These are phyloP conservation scores for Oidiodendron maius DNA, from an alignment of 495 filamentous ascomycete genomes.

Conservation along the genomic window DNA sequence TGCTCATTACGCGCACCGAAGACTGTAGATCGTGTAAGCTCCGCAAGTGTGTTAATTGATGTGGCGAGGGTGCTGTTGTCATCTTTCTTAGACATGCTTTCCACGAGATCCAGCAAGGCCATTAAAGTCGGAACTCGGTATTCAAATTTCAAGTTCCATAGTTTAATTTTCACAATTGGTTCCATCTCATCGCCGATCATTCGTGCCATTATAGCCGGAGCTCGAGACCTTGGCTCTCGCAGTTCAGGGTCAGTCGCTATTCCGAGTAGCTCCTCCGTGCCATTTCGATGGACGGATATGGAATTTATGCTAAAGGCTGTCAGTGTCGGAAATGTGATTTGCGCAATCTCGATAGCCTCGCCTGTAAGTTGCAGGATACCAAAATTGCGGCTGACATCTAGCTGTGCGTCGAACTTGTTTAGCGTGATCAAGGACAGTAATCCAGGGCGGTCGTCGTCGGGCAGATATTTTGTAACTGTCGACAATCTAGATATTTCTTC, in stretches of 20 bases:
- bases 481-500: slow-evolving; percentile 76
- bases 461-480: slow-evolving; percentile 88
- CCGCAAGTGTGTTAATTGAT: slow-evolving; percentile 73
- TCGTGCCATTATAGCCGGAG: slow-evolving; percentile 68
- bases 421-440: slow-evolving; percentile 70
- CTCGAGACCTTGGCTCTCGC: slow-evolving; percentile 26
- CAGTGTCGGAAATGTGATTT: slow-evolving; percentile 79
- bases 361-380: slow-evolving; percentile 54
- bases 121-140: slow-evolving; percentile 80
- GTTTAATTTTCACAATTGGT: slow-evolving; percentile 78
- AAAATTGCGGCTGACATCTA: slow-evolving; percentile 57
- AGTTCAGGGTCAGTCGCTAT: slow-evolving; percentile 32
- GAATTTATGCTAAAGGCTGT: slow-evolving; percentile 65
- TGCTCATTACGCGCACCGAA: background rate
- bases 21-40: slow-evolving; percentile 29
- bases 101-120: slow-evolving; percentile 63
- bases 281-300: slow-evolving; percentile 55
- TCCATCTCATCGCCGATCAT: slow-evolving; percentile 93
- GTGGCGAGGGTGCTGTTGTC: slow-evolving; percentile 68
- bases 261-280: slow-evolving; percentile 62
- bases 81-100: slow-evolving; percentile 65
- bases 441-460: slow-evolving; percentile 92
- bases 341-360: slow-evolving; percentile 63
- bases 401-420: slow-evolving; percentile 48
- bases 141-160: slow-evolving; percentile 74